Evolutionary conservation across 257 asterid genomes (phyloP).

Genomic region (Paulownia fortunei): DNA sequence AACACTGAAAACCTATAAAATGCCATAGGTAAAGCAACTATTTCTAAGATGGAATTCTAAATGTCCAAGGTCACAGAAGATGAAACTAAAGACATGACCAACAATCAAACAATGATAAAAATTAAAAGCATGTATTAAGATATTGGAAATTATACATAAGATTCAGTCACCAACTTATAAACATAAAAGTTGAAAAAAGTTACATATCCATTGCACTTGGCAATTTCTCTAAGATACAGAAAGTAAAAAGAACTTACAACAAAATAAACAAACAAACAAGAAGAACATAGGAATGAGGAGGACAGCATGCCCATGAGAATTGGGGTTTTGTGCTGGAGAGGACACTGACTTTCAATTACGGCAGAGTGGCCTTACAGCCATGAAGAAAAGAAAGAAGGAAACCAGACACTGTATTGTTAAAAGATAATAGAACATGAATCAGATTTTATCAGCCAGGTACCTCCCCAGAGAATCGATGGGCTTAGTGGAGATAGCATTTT

Average conservation of each 20-base stretch:
- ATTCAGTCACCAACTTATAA: slow-evolving; percentile 6
- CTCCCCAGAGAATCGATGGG: slow-evolving; percentile 75
- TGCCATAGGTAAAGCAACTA: neutral
- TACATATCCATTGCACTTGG: slow-evolving; percentile 18
- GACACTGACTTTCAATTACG: slow-evolving; percentile 22
- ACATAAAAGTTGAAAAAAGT: neutral
- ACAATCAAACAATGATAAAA: neutral
- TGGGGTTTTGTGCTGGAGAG: neutral
- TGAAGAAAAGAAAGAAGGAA: neutral
- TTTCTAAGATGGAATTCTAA: neutral
- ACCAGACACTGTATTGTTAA: neutral
- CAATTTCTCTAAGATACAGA: neutral
- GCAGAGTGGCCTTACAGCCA: slow-evolving; percentile 49
- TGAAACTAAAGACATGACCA: neutral
- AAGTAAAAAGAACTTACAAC: neutral
- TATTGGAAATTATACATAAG: neutral
- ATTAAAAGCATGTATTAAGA: neutral
- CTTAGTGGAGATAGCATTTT: slow-evolving; percentile 45
- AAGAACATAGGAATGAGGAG: neutral
- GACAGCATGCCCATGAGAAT: slow-evolving; percentile 10
- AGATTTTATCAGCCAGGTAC: slow-evolving; percentile 75
- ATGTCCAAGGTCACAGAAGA: neutral
- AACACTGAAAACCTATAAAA: neutral
- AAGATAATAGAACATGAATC: slow-evolving; percentile 29
- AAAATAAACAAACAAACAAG: neutral